Conservation (phyloP, 352 stramenopile species). For the Phytophthora multivora region DNA sequence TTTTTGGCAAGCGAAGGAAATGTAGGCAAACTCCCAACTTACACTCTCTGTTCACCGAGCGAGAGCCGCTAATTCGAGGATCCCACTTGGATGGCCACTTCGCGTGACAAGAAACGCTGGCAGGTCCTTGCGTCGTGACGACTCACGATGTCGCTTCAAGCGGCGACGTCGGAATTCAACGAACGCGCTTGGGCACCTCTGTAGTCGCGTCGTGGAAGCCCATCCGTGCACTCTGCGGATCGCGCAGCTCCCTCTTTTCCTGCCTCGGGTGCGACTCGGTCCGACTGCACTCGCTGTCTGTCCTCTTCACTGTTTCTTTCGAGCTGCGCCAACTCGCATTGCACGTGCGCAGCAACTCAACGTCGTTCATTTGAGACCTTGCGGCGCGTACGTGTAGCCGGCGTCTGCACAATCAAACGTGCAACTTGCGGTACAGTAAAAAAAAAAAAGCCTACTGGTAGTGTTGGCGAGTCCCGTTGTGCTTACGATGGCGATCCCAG, state of each 20-base stretch:
- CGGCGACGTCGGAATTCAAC: conserved; percentile 28
- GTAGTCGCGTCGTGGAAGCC: conserved; percentile 24
- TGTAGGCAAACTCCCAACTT: background rate
- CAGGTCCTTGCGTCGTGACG: background rate
- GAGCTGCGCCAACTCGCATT: conserved; percentile 8
- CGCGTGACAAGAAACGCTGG: too few species aligned
- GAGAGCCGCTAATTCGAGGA: too few species aligned
- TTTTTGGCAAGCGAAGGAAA: conserved; percentile 1
- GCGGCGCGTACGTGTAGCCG: background rate
- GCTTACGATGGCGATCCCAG: too few species aligned
- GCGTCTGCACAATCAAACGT: conserved; percentile 4
- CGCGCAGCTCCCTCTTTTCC: conserved; percentile 19
- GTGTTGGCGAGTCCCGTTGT: too few species aligned
- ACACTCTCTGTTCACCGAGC: background rate
- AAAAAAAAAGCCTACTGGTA: too few species aligned
- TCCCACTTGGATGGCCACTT: too few species aligned
- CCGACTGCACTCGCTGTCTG: conserved; percentile 7
- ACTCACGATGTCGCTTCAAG: conserved; percentile 14
- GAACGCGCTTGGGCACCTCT: background rate
- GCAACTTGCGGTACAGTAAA: background rate
- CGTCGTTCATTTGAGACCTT: conserved; percentile 10
- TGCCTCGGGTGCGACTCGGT: conserved; percentile 1
- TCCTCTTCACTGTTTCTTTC: conserved; percentile 22
- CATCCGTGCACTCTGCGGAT: conserved; percentile 14
- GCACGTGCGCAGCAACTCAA: background rate